These are phyloP conservation scores for Lactifluus hygrophoroides DNA, from an alignment of 768 basidiomycete genomes.

Conservation along the genomic window DNA sequence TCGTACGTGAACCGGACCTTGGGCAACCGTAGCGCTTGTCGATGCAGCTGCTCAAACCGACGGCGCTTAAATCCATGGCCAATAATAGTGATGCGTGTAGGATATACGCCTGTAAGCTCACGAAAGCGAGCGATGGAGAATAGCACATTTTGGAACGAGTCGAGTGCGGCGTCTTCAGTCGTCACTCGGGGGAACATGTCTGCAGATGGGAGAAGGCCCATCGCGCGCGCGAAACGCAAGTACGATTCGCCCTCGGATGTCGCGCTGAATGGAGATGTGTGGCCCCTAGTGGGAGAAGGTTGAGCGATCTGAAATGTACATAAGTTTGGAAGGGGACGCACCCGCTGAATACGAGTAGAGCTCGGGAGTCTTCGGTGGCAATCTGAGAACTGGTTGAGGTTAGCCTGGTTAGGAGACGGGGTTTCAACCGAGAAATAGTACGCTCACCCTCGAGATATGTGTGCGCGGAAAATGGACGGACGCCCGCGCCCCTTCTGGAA, in stretches of 20 bases:
- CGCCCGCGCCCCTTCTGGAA: slow-evolving; percentile 68
- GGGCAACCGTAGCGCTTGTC: slow-evolving; percentile 74
- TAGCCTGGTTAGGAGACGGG: not conserved
- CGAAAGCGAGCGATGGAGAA: slow-evolving; percentile 88
- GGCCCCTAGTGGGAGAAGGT: slow-evolving; percentile 45
- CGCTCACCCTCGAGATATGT: slow-evolving; percentile 65
- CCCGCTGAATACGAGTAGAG: slow-evolving; percentile 87
- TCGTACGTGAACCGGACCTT: slow-evolving; percentile 57
- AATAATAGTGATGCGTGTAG: slow-evolving; percentile 71
- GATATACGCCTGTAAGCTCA: slow-evolving; percentile 71
- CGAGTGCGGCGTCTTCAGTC: slow-evolving; percentile 80
- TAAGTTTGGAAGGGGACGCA: slow-evolving; percentile 31
- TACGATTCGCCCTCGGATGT: slow-evolving; percentile 91
- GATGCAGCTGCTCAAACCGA: slow-evolving; percentile 80
- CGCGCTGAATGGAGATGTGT: slow-evolving; percentile 63
- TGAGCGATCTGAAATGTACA: not conserved
- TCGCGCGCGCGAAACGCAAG: slow-evolving; percentile 60
- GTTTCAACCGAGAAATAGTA: no score
- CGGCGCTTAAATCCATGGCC: slow-evolving; percentile 86
- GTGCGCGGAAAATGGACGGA: slow-evolving; percentile 67
- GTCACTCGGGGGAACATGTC: slow-evolving; percentile 36
- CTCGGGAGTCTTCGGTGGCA: slow-evolving; percentile 19
- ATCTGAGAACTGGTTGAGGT: slow-evolving; percentile 11
- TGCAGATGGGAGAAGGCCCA: slow-evolving; percentile 42
- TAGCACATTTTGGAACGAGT: slow-evolving; percentile 86